These are phyloP conservation scores for Termitomyces sp. DNA, from an alignment of 768 basidiomycete genomes.

Conservation along the genomic window DNA sequence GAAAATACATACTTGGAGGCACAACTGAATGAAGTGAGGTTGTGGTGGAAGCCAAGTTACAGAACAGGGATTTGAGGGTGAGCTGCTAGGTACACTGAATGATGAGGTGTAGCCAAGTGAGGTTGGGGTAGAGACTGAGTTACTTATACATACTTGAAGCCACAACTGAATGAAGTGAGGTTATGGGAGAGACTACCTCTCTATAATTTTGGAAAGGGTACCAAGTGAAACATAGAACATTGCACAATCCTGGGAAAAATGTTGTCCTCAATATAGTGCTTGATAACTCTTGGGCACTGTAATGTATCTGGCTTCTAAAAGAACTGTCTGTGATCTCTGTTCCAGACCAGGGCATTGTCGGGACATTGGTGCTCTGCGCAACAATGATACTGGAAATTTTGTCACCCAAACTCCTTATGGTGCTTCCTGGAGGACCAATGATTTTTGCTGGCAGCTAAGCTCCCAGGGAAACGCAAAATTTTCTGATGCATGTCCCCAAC, in stretches of 20 bases:
- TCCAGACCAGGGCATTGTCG: constrained; percentile 99
- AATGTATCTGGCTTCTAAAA: constrained; percentile 87
- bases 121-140: too few species aligned
- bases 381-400: constrained; percentile 99
- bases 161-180: too few species aligned
- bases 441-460: constrained; percentile 88
- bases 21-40: too few species aligned
- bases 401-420: constrained; percentile 98
- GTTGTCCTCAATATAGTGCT: constrained; percentile 79
- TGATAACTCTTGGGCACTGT: constrained; percentile 89
- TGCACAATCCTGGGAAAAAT: constrained; percentile 75
- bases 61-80: too few species aligned
- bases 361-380: constrained; percentile 93
- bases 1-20: too few species aligned
- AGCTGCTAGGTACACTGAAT: too few species aligned
- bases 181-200: too few species aligned
- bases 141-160: too few species aligned
- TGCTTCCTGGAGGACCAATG: constrained; percentile 97
- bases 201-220: constrained; percentile 70
- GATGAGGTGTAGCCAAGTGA: too few species aligned
- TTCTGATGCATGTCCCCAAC: constrained; percentile 99
- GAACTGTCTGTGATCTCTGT: constrained; percentile 83
- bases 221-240: constrained; percentile 75
- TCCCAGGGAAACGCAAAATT: constrained; percentile 96
- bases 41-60: too few species aligned